Conservation (phyloP, 2,329 filamentous ascomycete species). For the Clonostachys chloroleuca region DNA sequence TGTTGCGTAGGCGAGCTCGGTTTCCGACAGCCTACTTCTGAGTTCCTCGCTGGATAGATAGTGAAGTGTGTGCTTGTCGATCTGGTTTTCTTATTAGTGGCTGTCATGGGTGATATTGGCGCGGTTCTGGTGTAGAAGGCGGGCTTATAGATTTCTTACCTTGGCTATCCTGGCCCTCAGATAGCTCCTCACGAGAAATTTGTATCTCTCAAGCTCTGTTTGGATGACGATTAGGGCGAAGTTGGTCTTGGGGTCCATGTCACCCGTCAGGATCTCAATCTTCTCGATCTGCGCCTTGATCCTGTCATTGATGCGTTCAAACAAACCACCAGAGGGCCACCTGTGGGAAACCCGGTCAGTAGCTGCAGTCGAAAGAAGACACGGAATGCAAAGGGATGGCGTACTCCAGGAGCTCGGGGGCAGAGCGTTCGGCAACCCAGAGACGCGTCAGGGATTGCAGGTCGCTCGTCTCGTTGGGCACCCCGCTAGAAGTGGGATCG, state of each 20-base stretch:
- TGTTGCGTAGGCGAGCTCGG: constrained; percentile 78
- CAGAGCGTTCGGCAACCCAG: constrained; percentile 89
- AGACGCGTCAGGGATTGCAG: constrained; percentile 84
- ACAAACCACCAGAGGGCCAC: constrained; percentile 66
- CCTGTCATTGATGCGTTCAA: constrained; percentile 75
- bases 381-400: constrained; percentile 7
- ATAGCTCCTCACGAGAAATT: constrained; percentile 82
- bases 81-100: constrained; percentile 34
- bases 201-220: constrained; percentile 91
- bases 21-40: constrained; percentile 62
- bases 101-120: neutral
- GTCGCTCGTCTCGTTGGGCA: constrained; percentile 63
- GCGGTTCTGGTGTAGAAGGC: neutral
- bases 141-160: constrained; percentile 37
- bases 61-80: constrained; percentile 73
- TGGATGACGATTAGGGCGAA: constrained; percentile 93
- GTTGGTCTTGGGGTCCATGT: constrained; percentile 86
- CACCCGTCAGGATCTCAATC: constrained; percentile 73
- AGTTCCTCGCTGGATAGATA: constrained; percentile 57
- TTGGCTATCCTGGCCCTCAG: constrained; percentile 84
- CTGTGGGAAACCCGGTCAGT: constrained; percentile 11
- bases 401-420: constrained; percentile 84
- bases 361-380: neutral
- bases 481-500: constrained; percentile 50
- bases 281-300: constrained; percentile 66